These are phyloP conservation scores for Skeletonema marinoi DNA, from an alignment of 108 stramenopile genomes.

Conservation along the genomic window DNA sequence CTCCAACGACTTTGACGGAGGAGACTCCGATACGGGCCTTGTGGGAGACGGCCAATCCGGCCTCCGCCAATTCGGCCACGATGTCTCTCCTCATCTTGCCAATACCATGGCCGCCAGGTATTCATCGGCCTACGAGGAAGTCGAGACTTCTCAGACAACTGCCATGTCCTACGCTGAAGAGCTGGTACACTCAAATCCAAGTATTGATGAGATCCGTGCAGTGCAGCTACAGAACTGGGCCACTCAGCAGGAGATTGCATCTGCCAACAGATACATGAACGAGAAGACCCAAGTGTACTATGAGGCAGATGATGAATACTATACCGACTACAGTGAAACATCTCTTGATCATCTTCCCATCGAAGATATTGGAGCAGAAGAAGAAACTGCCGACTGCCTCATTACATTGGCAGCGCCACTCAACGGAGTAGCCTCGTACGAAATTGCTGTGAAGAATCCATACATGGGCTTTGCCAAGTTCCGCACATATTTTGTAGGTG, in stretches of 20 bases:
- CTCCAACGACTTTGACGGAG: too few relatives aligned
- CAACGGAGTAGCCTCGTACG: conserved; percentile 71
- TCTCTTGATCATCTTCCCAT: neutral
- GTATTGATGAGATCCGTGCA: conserved; percentile 39
- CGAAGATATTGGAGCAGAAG: neutral
- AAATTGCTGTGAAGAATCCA: conserved; percentile 69
- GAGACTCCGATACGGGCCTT: too few relatives aligned
- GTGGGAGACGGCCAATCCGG: too few relatives aligned
- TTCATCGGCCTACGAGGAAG: conserved; percentile 5
- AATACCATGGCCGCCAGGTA: conserved; percentile 23
- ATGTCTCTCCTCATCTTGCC: conserved; percentile 6
- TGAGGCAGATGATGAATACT: neutral
- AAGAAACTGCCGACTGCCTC: too few relatives aligned
- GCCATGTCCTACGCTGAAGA: conserved; percentile 70
- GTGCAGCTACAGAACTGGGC: too few relatives aligned
- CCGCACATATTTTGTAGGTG: conserved; percentile 73
- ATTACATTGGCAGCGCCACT: conserved; percentile 10
- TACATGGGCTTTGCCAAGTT: conserved; percentile 92
- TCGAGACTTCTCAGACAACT: conserved; percentile 56
- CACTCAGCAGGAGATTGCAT: too few relatives aligned
- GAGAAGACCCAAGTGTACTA: too few relatives aligned
- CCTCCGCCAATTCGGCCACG: conserved; percentile 21
- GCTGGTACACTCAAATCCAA: conserved; percentile 46
- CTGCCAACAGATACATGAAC: too few relatives aligned
- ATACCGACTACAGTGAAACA: conserved; percentile 17